Percentiles rank a stretch among this genome's conserved stretches.
These are phyloP conservation scores for Nicotiana attenuata DNA, from an alignment of 257 asterid species.

Conservation along the genomic window DNA sequence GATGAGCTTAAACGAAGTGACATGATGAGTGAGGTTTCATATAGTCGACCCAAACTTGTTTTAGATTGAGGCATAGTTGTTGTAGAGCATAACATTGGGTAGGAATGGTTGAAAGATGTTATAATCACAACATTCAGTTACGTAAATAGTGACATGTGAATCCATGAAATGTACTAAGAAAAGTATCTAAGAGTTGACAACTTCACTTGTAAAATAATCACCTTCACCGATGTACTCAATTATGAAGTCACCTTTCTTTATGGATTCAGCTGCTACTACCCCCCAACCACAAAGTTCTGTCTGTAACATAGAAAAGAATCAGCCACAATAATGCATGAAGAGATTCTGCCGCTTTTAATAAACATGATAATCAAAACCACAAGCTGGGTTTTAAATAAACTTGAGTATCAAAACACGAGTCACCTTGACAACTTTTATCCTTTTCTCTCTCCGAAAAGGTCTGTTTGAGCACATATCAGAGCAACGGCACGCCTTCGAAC, in stretches of 20 bases:
- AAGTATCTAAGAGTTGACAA: not conserved
- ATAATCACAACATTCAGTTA: not conserved
- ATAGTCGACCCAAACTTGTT: not conserved
- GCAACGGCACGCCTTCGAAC: conserved; percentile 89
- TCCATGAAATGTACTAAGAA: not conserved
- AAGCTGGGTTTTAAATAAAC: not conserved
- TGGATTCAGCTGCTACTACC: conserved; percentile 78
- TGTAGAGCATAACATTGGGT: not conserved
- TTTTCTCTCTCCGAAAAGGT: conserved; percentile 76
- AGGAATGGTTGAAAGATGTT: not conserved
- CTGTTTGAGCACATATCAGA: conserved; percentile 70
- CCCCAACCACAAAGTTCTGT: conserved; percentile 97
- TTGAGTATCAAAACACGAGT: not conserved
- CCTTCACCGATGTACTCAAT: conserved; percentile 98
- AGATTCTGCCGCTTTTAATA: not conserved
- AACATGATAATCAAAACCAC: not conserved
- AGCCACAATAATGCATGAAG: not conserved
- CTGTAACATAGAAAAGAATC: conserved; percentile 34
- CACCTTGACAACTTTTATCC: conserved; percentile 73
- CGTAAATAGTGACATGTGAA: not conserved
- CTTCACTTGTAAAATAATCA: conserved; percentile 23
- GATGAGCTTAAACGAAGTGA: not conserved
- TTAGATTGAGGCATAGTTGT: not conserved
- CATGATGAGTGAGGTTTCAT: not conserved
- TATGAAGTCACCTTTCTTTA: conserved; percentile 68